Percentiles rank a stretch among this genome's conserved stretches.
phyloP scores from a whole-genome alignment of 2,329 filamentous ascomycete genomes.

The Sphaerulina musiva region DNA sequence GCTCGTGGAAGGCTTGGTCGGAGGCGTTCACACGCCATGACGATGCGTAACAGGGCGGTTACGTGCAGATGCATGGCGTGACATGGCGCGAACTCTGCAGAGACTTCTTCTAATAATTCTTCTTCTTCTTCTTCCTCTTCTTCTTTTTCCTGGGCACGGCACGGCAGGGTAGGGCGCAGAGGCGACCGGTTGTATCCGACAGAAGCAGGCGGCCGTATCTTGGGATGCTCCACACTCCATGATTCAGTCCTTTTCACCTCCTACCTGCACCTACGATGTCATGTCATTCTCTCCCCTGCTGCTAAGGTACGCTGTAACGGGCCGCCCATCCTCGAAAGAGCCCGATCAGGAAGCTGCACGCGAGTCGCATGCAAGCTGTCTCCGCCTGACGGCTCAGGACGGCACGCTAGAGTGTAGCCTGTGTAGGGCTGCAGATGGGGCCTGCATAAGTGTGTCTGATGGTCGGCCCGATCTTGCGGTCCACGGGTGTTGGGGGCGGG shows the following conservation, averaged over 20 bases:
- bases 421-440: slow-evolving; percentile 16
- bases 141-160: background rate
- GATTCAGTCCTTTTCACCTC: too few species aligned
- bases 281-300: background rate
- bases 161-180: background rate
- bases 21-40: slow-evolving; percentile 16
- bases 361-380: slow-evolving; percentile 3
- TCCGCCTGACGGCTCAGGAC: slow-evolving; percentile 10
- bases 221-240: background rate
- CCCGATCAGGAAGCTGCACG: slow-evolving; percentile 5
- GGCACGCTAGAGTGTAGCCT: background rate
- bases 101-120: slow-evolving; percentile 15
- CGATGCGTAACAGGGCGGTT: slow-evolving; percentile 15
- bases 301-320: background rate
- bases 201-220: background rate
- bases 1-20: slow-evolving; percentile 3
- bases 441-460: slow-evolving; percentile 11
- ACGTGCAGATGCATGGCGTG: slow-evolving; percentile 18
- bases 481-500: slow-evolving; percentile 2
- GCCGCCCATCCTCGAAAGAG: background rate
- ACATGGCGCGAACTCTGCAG: slow-evolving; percentile 14
- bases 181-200: slow-evolving; percentile 5
- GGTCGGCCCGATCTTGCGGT: slow-evolving; percentile 9
- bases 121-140: too few species aligned
- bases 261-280: too few species aligned